Conservation (phyloP, 176 grass and related monocot genomes). For the Neostapfia colusana region DNA sequence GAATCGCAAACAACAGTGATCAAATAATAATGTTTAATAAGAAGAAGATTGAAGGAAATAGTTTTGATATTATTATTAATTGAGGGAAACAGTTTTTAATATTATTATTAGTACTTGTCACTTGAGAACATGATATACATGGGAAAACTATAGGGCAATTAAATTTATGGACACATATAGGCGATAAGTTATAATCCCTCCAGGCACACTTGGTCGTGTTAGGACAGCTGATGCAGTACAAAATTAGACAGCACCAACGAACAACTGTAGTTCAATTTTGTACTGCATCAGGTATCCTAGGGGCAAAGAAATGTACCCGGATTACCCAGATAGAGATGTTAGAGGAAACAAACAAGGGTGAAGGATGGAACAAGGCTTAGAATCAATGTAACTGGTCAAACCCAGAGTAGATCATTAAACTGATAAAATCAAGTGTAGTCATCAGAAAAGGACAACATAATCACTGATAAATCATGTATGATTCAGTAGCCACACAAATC, state of each 20-base stretch:
- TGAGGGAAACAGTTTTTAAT: not conserved
- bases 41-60: too few relatives aligned
- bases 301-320: not conserved
- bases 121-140: constrained; percentile 15
- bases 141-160: not conserved
- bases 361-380: not conserved
- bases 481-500: not conserved
- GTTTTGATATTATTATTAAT: too few relatives aligned
- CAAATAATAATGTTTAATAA: constrained; percentile 24
- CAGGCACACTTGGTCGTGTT: not conserved
- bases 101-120: not conserved
- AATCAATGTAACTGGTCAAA: not conserved
- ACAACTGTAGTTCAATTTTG: not conserved
- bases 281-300: not conserved
- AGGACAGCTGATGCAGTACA: not conserved
- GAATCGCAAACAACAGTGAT: not conserved
- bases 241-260: too few relatives aligned
- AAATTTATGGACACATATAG: not conserved
- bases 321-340: not conserved
- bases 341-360: not conserved
- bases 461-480: constrained; percentile 7
- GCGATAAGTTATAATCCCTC: not conserved
- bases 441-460: not conserved
- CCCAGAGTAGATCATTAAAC: not conserved
- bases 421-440: not conserved